phyloP scores from a whole-genome alignment of 2,329 filamentous ascomycete genomes.

The Didymella pinodella region DNA sequence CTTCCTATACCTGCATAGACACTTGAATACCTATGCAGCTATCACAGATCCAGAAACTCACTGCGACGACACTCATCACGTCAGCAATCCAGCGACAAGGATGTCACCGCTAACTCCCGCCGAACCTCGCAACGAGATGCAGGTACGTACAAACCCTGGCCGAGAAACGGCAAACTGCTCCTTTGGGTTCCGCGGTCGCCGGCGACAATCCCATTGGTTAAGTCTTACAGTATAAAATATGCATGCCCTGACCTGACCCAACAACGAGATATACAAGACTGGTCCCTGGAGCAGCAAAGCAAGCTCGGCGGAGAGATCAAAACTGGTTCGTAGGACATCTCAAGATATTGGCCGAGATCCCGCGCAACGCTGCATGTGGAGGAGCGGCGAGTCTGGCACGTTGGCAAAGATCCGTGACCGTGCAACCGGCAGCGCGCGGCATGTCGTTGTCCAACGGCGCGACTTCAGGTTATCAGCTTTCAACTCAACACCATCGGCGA shows the following conservation, averaged over 20 bases:
- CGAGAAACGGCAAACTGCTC: constrained; percentile 4
- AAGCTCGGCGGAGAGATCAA: neutral
- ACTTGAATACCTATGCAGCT: neutral
- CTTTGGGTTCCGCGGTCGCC: neutral
- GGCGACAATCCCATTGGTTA: neutral
- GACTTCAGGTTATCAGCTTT: neutral
- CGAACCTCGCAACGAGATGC: constrained; percentile 13
- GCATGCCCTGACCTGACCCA: neutral
- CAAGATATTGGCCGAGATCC: neutral
- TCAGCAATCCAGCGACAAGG: neutral
- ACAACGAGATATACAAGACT: neutral
- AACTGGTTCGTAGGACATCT: neutral
- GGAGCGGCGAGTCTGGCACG: neutral
- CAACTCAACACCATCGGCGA: neutral
- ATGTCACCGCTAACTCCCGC: neutral
- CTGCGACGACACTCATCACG: neutral
- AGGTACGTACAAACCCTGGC: constrained; percentile 24
- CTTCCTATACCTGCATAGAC: neutral
- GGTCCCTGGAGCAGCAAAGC: neutral
- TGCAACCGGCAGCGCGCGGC: constrained; percentile 25
- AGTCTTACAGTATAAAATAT: neutral
- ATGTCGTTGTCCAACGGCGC: constrained; percentile 8
- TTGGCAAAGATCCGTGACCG: neutral
- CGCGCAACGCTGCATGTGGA: neutral
- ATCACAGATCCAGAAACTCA: neutral